Evolutionary conservation across 2,329 filamentous ascomycete genomes (phyloP).

Genomic region (Exophiala lecanii-corni): DNA sequence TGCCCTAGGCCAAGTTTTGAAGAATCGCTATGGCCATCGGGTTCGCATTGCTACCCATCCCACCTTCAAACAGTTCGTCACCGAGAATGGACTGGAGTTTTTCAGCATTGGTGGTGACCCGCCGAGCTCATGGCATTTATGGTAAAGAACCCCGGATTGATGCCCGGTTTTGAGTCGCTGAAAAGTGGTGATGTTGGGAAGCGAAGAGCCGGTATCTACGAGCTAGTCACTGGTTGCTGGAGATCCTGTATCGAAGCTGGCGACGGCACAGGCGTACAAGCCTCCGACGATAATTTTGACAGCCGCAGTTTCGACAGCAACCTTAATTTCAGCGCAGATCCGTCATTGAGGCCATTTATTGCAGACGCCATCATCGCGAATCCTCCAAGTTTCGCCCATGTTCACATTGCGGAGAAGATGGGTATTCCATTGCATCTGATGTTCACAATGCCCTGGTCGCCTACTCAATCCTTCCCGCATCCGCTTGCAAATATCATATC

Average conservation of each 20-base stretch:
- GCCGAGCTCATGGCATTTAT: conserved; percentile 80
- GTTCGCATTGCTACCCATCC: conserved; percentile 70
- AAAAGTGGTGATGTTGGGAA: conserved; percentile 72
- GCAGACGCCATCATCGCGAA: conserved; percentile 87
- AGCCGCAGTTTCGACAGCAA: conserved; percentile 32
- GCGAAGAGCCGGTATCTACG: conserved; percentile 67
- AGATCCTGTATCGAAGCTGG: conserved; percentile 76
- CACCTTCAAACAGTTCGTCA: conserved; percentile 63
- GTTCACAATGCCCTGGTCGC: conserved; percentile 94
- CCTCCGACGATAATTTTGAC: conserved; percentile 52
- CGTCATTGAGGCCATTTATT: conserved; percentile 61
- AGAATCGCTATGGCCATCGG: conserved; percentile 63
- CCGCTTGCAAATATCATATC: conserved; percentile 77
- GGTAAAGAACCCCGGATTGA: conserved; percentile 82
- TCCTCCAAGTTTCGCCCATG: conserved; percentile 70
- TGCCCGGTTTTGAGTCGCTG: conserved; percentile 75
- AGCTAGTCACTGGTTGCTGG: conserved; percentile 84
- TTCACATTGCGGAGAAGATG: conserved; percentile 74
- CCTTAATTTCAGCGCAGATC: conserved; percentile 39
- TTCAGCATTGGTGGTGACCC: conserved; percentile 71
- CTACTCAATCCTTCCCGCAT: conserved; percentile 79
- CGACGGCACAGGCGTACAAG: conserved; percentile 54
- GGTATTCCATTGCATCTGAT: conserved; percentile 77
- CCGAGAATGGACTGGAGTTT: conserved; percentile 68
- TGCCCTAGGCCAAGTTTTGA: conserved; percentile 61